phyloP scores from a whole-genome alignment of 345 rosid species.

The Salix udensis region DNA sequence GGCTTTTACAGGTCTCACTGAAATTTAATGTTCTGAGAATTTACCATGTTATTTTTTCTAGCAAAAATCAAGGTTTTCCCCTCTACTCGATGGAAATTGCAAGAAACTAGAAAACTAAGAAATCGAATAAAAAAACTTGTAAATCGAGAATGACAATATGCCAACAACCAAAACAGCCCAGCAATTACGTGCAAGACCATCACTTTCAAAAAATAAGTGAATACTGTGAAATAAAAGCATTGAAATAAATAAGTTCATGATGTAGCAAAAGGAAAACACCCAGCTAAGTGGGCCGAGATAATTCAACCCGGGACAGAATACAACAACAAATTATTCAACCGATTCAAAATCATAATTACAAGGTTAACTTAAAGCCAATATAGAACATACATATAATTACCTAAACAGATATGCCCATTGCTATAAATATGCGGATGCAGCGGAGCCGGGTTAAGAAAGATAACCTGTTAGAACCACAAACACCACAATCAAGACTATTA shows the following conservation, averaged over 20 bases:
- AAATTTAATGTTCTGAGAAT: neutral
- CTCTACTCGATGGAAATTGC: neutral
- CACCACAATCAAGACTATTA: neutral
- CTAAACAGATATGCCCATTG: slow-evolving; percentile 97
- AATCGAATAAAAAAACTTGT: neutral
- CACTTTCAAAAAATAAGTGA: slow-evolving; percentile 18
- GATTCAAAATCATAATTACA: neutral
- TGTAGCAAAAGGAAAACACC: neutral
- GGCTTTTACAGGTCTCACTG: neutral
- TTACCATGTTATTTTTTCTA: neutral
- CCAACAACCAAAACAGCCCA: neutral
- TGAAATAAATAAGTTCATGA: slow-evolving; percentile 3
- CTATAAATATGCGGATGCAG: slow-evolving; percentile 93
- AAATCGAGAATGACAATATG: neutral
- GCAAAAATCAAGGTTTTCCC: neutral
- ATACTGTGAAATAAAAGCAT: slow-evolving; percentile 8
- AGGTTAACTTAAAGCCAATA: neutral
- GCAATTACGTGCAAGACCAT: neutral
- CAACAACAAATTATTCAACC: neutral
- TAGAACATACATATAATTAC: slow-evolving; percentile 30
- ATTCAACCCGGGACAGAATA: neutral
- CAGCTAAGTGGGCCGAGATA: slow-evolving; percentile 12
- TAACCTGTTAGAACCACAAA: slow-evolving; percentile 47
- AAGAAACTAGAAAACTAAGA: neutral
- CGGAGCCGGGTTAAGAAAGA: slow-evolving; percentile 88